Evolutionary conservation across 2,329 filamentous ascomycete genomes (phyloP).

Genomic region (Acrocalymma vagum): DNA sequence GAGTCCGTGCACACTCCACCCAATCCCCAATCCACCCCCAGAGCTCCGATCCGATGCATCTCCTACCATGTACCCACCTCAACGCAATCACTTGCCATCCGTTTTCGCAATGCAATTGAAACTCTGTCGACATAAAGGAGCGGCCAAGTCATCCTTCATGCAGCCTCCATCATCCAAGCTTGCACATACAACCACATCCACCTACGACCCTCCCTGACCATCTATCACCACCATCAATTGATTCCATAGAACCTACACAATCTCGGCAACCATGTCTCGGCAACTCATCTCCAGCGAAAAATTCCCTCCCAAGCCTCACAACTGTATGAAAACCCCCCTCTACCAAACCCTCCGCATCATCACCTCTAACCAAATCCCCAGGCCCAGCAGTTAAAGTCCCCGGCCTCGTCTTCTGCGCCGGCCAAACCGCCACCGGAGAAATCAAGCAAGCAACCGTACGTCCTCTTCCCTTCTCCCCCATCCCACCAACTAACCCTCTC

Average conservation of each 20-base stretch:
- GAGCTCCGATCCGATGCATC: conserved; percentile 1
- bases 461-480: background rate
- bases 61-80: too few species aligned
- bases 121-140: conserved; percentile 1
- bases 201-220: background rate
- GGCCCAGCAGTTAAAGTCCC: conserved; percentile 29
- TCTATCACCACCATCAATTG: too few species aligned
- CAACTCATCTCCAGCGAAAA: conserved; percentile 34
- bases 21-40: conserved; percentile 2
- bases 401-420: conserved; percentile 31
- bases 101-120: conserved; percentile 5
- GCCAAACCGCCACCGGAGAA: conserved; percentile 32
- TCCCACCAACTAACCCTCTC: background rate
- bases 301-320: conserved; percentile 33
- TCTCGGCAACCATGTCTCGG: conserved; percentile 24
- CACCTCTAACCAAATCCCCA: background rate
- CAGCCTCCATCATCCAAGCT: background rate
- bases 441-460: conserved; percentile 33
- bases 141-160: background rate
- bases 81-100: too few species aligned
- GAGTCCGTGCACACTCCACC: background rate
- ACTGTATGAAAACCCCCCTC: conserved; percentile 15
- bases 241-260: too few species aligned
- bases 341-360: background rate
- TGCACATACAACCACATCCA: too few species aligned